These are phyloP conservation scores for Fremontodendron californicum DNA, from an alignment of 345 rosid species.

Conservation along the genomic window DNA sequence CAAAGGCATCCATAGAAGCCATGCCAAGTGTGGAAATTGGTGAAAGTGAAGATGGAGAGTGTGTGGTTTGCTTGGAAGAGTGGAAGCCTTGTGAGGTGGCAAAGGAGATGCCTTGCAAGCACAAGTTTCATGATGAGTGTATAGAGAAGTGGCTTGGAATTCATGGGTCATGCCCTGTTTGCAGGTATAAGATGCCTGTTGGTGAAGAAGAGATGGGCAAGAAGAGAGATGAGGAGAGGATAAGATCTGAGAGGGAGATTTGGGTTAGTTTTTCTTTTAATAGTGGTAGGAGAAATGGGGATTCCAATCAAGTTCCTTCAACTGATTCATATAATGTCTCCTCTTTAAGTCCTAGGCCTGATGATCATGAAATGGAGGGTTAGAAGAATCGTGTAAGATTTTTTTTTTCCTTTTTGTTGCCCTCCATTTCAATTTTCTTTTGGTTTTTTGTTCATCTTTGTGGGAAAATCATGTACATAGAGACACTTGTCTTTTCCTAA, in stretches of 20 bases:
- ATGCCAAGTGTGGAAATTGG: conserved; percentile 41
- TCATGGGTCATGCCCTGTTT: conserved; percentile 79
- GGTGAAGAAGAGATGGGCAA: conserved; percentile 35
- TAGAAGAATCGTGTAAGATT: neutral
- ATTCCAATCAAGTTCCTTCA: too few species aligned
- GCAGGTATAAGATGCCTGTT: conserved; percentile 68
- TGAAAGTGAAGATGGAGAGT: conserved; percentile 36
- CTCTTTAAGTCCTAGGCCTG: too few species aligned
- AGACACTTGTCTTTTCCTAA: neutral
- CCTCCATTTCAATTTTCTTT: neutral
- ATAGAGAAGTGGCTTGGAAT: conserved; percentile 68
- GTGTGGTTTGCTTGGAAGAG: conserved; percentile 62
- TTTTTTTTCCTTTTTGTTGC: neutral
- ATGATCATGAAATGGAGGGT: too few species aligned
- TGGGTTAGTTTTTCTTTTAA: too few species aligned
- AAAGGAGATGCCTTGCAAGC: conserved; percentile 77
- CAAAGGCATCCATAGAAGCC: conserved; percentile 61
- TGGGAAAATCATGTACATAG: conserved; percentile 4
- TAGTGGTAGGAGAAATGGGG: too few species aligned
- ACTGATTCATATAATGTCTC: too few species aligned
- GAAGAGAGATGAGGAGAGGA: conserved; percentile 31
- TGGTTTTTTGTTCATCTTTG: neutral
- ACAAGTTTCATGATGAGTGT: conserved; percentile 63
- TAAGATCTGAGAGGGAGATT: too few species aligned
- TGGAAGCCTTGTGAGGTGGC: conserved; percentile 36